Conservation (phyloP, 2,329 filamentous ascomycete genomes). For the Penicillium sp. region DNA sequence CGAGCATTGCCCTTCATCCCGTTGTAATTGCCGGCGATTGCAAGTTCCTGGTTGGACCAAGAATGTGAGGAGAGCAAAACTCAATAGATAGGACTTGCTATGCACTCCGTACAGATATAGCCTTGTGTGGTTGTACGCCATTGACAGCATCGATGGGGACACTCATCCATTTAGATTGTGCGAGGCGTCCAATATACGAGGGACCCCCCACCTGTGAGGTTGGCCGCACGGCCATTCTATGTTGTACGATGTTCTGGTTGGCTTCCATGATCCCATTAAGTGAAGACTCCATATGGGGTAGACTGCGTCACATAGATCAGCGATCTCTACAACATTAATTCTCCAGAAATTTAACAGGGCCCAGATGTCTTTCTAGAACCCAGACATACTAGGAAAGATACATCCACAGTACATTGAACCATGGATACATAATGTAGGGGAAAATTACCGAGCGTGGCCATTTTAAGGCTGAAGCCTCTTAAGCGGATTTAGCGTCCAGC, state of each 20-base stretch:
- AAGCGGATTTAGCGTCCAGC: neutral
- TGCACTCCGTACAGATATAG: neutral
- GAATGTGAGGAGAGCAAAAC: no score
- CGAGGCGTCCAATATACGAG: slow-evolving; percentile 20
- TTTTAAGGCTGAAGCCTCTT: neutral
- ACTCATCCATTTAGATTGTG: slow-evolving; percentile 7
- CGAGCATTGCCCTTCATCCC: neutral
- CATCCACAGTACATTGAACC: no score
- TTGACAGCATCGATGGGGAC: neutral
- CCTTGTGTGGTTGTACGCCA: no score
- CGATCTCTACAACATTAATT: neutral
- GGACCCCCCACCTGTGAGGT: slow-evolving; percentile 11
- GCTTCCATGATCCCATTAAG: slow-evolving; percentile 2
- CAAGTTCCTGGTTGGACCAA: no score
- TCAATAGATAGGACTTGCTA: neutral
- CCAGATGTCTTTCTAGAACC: neutral
- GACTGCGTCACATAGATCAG: slow-evolving; percentile 3
- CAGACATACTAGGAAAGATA: no score
- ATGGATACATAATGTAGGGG: neutral
- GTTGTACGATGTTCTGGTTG: slow-evolving; percentile 6
- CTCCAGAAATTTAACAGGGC: neutral
- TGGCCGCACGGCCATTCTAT: slow-evolving; percentile 7
- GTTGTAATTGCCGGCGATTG: no score
- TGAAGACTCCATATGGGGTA: slow-evolving; percentile 12
- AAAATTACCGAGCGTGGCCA: neutral